Evolutionary conservation across 371 early-diverging fungal genomes (phyloP).

Genomic region (Mucor indicus): DNA sequence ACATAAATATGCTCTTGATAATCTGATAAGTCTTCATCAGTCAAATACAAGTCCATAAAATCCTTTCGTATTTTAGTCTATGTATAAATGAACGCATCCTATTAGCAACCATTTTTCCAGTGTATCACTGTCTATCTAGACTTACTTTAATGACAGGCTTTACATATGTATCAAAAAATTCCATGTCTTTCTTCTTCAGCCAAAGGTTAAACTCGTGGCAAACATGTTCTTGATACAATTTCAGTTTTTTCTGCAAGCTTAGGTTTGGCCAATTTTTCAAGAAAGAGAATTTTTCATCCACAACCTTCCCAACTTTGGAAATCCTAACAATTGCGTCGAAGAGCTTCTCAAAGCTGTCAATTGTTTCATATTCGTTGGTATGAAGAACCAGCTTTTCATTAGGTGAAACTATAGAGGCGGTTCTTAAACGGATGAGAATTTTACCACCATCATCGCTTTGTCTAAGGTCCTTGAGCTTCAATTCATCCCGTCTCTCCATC

Average conservation of each 20-base stretch:
- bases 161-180: conserved; percentile 42
- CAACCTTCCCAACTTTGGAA: neutral
- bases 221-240: conserved; percentile 24
- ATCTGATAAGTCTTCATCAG: conserved; percentile 29
- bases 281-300: conserved; percentile 15
- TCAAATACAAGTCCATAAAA: conserved; percentile 51
- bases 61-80: conserved; percentile 50
- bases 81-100: neutral
- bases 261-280: conserved; percentile 25
- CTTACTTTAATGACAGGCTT: conserved; percentile 46
- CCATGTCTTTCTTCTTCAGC: conserved; percentile 49
- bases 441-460: conserved; percentile 8
- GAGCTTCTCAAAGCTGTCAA: conserved; percentile 35
- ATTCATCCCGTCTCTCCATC: neutral
- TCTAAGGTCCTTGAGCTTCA: conserved; percentile 13
- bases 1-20: conserved; percentile 28
- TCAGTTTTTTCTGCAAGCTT: conserved; percentile 15
- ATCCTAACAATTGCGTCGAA: conserved; percentile 22
- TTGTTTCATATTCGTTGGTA: conserved; percentile 36
- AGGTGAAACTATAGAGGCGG: conserved; percentile 11
- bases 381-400: conserved; percentile 9
- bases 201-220: conserved; percentile 60
- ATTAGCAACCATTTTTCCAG: no score
- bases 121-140: no score
- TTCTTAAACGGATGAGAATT: conserved; percentile 24